Percentiles rank a stretch among this genome's conserved stretches.
phyloP scores from a whole-genome alignment of 768 basidiomycete species.

The Antrodiella citrinella region DNA sequence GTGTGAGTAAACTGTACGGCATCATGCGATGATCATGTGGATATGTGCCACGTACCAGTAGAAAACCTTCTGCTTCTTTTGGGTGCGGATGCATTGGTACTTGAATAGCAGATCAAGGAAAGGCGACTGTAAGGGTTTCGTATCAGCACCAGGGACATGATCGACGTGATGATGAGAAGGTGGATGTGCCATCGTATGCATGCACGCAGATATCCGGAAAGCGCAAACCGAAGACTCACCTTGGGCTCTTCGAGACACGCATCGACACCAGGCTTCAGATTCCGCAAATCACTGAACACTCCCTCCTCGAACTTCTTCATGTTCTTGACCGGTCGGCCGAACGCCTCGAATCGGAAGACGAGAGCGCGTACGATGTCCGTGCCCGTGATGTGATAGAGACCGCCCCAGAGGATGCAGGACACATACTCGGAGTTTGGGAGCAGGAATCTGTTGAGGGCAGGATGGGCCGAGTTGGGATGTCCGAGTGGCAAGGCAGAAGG shows the following conservation, averaged over 20 bases:
- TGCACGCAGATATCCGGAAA: background rate
- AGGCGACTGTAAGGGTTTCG: conserved; percentile 57
- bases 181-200: background rate
- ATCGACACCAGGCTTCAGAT: conserved; percentile 89
- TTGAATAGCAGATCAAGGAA: conserved; percentile 94
- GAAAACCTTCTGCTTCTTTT: conserved; percentile 99
- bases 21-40: too few species aligned
- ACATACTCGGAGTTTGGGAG: conserved; percentile 86
- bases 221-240: conserved; percentile 33
- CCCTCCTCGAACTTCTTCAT: conserved; percentile 99
- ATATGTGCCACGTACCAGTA: conserved; percentile 65
- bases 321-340: conserved; percentile 82
- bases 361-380: conserved; percentile 94
- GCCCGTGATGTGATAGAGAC: conserved; percentile 89
- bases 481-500: conserved; percentile 20
- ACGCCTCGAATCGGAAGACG: conserved; percentile 91
- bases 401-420: conserved; percentile 87
- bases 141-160: background rate
- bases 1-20: background rate
- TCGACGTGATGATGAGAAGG: background rate
- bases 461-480: conserved; percentile 53
- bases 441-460: conserved; percentile 77
- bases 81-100: conserved; percentile 93
- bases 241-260: conserved; percentile 96
- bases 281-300: conserved; percentile 87